Evolutionary conservation across 345 rosid genomes (phyloP).

Genomic region (Adansonia digitata): DNA sequence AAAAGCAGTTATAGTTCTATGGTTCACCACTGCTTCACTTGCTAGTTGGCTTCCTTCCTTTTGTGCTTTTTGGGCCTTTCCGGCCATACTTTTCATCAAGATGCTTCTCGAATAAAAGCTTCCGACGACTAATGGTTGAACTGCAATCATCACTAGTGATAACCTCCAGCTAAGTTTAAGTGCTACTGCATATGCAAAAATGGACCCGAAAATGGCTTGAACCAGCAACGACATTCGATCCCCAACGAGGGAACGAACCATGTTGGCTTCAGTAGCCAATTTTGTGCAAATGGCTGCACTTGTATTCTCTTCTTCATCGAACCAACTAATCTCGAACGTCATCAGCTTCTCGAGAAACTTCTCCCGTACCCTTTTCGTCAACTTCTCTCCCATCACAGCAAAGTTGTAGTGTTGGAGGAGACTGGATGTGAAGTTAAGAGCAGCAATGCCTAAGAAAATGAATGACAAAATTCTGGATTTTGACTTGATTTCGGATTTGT

Average conservation of each 20-base stretch:
- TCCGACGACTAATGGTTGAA: constrained; percentile 55
- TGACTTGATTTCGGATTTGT: constrained; percentile 38
- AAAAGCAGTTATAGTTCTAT: constrained; percentile 68
- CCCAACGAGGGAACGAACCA: constrained; percentile 54
- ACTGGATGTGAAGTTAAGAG: constrained; percentile 42
- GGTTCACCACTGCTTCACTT: constrained; percentile 61
- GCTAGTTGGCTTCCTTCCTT: constrained; percentile 69
- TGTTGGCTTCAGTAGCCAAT: constrained; percentile 55
- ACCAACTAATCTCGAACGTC: constrained; percentile 66
- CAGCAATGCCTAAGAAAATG: constrained; percentile 48
- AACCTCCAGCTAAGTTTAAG: constrained; percentile 54
- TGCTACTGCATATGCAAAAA: constrained; percentile 43
- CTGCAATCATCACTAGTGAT: constrained; percentile 52
- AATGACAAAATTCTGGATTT: constrained; percentile 40
- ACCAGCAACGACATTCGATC: constrained; percentile 59
- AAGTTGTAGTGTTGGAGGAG: constrained; percentile 60
- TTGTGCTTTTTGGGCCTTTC: constrained; percentile 58
- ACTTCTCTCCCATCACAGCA: constrained; percentile 58
- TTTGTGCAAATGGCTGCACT: constrained; percentile 64
- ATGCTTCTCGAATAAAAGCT: constrained; percentile 48
- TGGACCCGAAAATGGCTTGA: constrained; percentile 52
- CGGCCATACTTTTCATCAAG: constrained; percentile 56
- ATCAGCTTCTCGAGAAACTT: constrained; percentile 43
- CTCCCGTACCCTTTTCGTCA: constrained; percentile 59
- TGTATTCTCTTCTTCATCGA: constrained; percentile 59